Percentiles rank a stretch among this genome's conserved stretches.
Evolutionary conservation across 495 filamentous ascomycete genomes (phyloP).

Genomic region (Penicillium canariense): DNA sequence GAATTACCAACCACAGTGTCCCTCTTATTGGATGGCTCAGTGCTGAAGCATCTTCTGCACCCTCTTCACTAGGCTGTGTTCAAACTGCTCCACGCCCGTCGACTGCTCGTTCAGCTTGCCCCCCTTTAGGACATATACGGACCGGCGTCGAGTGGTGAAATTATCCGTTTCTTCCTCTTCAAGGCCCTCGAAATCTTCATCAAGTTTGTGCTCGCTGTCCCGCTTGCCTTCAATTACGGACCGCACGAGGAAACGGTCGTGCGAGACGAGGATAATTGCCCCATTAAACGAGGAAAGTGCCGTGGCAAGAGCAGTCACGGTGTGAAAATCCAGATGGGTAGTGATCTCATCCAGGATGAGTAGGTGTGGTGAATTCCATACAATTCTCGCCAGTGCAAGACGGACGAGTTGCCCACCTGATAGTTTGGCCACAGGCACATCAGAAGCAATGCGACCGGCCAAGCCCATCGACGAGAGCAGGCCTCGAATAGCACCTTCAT

Average conservation of each 20-base stretch:
- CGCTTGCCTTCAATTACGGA: slow-evolving; percentile 64
- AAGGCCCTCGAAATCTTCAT: slow-evolving; percentile 50
- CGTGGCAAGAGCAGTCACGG: slow-evolving; percentile 64
- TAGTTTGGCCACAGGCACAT: slow-evolving; percentile 65
- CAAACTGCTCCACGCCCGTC: slow-evolving; percentile 62
- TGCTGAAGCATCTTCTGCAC: slow-evolving; percentile 39
- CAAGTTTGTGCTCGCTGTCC: slow-evolving; percentile 37
- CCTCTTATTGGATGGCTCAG: too few species aligned
- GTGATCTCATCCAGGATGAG: slow-evolving; percentile 81
- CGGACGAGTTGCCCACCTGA: slow-evolving; percentile 81
- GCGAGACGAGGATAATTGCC: slow-evolving; percentile 68
- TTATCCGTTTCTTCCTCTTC: slow-evolving; percentile 49
- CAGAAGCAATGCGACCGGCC: slow-evolving; percentile 60
- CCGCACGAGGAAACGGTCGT: slow-evolving; percentile 74
- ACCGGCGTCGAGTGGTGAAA: slow-evolving; percentile 46
- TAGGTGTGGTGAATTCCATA: slow-evolving; percentile 67
- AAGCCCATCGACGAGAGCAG: slow-evolving; percentile 65
- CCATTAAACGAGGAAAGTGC: slow-evolving; percentile 66
- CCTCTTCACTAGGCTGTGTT: slow-evolving; percentile 60
- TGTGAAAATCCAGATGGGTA: slow-evolving; percentile 81
- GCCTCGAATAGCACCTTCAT: slow-evolving; percentile 60
- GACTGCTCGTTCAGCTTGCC: slow-evolving; percentile 56
- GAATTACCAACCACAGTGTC: not conserved
- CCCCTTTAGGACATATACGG: slow-evolving; percentile 57
- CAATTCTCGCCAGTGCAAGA: slow-evolving; percentile 64